Evolutionary conservation across 257 asterid genomes (phyloP), one percentile per base, ranked within the genome.

Genomic region (Capsicum baccatum): DNA sequence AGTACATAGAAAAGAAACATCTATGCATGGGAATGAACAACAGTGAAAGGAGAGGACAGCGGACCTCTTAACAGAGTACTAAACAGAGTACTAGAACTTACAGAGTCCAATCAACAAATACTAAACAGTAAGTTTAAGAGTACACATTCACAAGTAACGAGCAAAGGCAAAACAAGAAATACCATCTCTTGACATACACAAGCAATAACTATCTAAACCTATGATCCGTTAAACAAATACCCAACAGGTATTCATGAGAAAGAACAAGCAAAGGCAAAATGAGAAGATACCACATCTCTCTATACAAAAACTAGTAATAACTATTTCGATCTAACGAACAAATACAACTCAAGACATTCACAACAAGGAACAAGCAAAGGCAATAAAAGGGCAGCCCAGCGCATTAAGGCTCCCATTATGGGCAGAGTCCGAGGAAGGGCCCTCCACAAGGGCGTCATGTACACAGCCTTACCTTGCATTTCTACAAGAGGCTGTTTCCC

Each of bases 31-130:
- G 54, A 39, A 69, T 39, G 2, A 42, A 10, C 0, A 39, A 69
- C 8, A 9, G 2, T 21, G 1, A 39, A 39, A 0, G 15, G 0
- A 1, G 13, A 0, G 7, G 16, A 15, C 12, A 0, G 0, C 16
- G 2, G 16, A 0, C 0, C 9, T 42, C 4, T 70, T 44, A 4
- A 42, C 57, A 17, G 8, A n/a, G n/a, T n/a, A n/a, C n/a, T n/a
- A n/a, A n/a, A n/a, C n/a, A n/a, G n/a, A n/a, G n/a, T n/a, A n/a
- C 33, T 26, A 26, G 33, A 47, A 11, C 0, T n/a, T 73, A 48
- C 12, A 26, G 0, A 47, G 48, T 11, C 9, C 12, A 73, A 48
- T 19, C 42, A 73, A 52, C 59, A 48, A 11, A 19, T 0, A 3
- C 44, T 26, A 26, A 26, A 26, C 33, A 26, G 33, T 26, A 26